Evolutionary conservation across 2,329 filamentous ascomycete species (phyloP).

Genomic region (Fusarium sp.): DNA sequence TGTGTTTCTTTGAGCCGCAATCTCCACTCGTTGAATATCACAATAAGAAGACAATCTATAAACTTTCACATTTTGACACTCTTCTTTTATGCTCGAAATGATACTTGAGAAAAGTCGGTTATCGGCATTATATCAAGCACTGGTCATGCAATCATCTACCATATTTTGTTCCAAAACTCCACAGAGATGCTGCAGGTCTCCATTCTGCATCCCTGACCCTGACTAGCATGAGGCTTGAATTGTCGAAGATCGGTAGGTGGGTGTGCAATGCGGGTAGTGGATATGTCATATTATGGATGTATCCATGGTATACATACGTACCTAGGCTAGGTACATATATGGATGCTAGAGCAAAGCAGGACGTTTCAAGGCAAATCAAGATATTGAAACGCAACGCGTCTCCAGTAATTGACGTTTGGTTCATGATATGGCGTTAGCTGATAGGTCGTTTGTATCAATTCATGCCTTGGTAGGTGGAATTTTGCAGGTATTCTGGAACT

Average conservation of each 20-base stretch:
- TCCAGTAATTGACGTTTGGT: constrained; percentile 31
- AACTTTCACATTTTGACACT: background rate
- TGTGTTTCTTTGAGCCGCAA: constrained; percentile 10
- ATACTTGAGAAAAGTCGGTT: constrained; percentile 8
- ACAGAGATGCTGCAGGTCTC: constrained; percentile 20
- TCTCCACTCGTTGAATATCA: background rate
- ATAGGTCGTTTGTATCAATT: constrained; percentile 6
- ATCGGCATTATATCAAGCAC: constrained; percentile 15
- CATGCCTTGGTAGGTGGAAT: background rate
- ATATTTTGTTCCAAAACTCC: constrained; percentile 3
- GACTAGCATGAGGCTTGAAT: constrained; percentile 4
- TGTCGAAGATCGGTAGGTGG: constrained; percentile 21
- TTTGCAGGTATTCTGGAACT: background rate
- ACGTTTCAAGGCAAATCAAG: constrained; percentile 19
- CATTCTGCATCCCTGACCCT: constrained; percentile 12
- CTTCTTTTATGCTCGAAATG: background rate
- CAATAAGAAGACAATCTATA: background rate
- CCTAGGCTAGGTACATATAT: too few relatives aligned
- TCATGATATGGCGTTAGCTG: constrained; percentile 14
- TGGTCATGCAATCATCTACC: constrained; percentile 1
- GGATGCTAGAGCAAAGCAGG: background rate
- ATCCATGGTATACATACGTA: background rate
- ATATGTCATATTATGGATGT: constrained; percentile 1
- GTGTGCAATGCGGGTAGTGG: constrained; percentile 8
- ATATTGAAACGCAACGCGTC: constrained; percentile 28